Conservation (phyloP, 106 monocot genomes). For the Ottelia alismoides region DNA sequence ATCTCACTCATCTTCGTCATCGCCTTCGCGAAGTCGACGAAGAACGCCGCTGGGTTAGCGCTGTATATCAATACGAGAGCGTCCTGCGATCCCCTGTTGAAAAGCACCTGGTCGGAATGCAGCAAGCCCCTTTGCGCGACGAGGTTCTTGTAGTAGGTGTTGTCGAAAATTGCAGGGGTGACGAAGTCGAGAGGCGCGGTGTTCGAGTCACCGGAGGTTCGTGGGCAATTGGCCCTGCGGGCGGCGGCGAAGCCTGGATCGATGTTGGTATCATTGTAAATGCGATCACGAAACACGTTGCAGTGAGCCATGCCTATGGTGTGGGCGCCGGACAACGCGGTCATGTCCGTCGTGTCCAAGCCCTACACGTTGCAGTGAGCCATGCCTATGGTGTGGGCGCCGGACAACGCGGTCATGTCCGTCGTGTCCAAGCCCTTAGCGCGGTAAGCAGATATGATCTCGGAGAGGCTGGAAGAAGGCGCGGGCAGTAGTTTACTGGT, state of each 20-base stretch:
- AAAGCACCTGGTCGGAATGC: slow-evolving; percentile 7
- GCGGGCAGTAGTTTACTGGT: slow-evolving; percentile 25
- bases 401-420: too few species aligned
- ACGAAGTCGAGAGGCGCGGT: background rate
- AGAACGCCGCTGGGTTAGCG: background rate
- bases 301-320: slow-evolving; percentile 69
- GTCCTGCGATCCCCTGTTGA: background rate
- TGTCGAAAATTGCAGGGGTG: background rate
- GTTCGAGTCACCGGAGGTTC: background rate
- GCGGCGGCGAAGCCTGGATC: slow-evolving; percentile 4
- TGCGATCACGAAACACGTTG: slow-evolving; percentile 33
- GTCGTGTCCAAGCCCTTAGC: slow-evolving; percentile 29
- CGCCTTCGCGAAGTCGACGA: slow-evolving; percentile 1
- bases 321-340: slow-evolving; percentile 69
- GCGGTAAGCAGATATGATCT: slow-evolving; percentile 19
- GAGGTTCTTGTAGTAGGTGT: slow-evolving; percentile 2
- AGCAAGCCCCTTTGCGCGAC: background rate
- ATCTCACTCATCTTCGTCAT: slow-evolving; percentile 6
- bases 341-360: slow-evolving; percentile 39
- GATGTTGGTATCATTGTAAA: slow-evolving; percentile 32
- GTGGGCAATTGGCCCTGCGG: background rate
- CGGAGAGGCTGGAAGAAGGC: slow-evolving; percentile 23
- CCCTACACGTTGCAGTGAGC: too few species aligned
- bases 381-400: too few species aligned
- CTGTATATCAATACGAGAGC: background rate